A percentile compares a stretch with the other conserved stretches of the same genome.
These are phyloP conservation scores for Cystobasidium tubakii DNA, from an alignment of 768 basidiomycete genomes.

Conservation along the genomic window DNA sequence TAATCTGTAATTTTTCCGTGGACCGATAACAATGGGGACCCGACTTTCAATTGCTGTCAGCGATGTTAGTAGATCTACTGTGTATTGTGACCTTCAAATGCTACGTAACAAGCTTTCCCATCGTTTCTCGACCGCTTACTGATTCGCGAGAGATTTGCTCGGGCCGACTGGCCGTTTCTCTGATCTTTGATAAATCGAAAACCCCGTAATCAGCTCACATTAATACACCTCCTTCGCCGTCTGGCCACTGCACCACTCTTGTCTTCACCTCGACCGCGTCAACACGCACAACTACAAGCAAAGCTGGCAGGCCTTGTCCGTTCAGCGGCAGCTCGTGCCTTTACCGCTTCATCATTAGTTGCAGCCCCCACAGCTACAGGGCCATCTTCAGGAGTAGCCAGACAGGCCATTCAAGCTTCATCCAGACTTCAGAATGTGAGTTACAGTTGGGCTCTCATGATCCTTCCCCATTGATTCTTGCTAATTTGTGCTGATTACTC, in stretches of 20 bases:
- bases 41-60: too few species aligned
- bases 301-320: slow-evolving; percentile 2
- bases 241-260: background rate
- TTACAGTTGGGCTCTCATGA: too few species aligned
- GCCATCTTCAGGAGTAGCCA: background rate
- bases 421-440: background rate
- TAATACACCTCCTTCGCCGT: background rate
- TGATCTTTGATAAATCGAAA: background rate
- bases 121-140: background rate
- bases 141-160: background rate
- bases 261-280: background rate
- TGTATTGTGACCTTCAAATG: background rate
- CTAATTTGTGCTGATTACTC: background rate
- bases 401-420: slow-evolving; percentile 4
- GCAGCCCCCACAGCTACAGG: background rate
- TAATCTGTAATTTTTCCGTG: too few species aligned
- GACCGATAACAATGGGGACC: too few species aligned
- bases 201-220: too few species aligned
- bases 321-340: slow-evolving; percentile 5
- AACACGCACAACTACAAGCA: background rate
- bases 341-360: background rate
- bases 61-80: too few species aligned
- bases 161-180: background rate
- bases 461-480: too few species aligned
- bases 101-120: background rate